Evolutionary conservation across 208 protist species (phyloP), one percentile per base, ranked within the genome.

Genomic region (Leishmania major): DNA sequence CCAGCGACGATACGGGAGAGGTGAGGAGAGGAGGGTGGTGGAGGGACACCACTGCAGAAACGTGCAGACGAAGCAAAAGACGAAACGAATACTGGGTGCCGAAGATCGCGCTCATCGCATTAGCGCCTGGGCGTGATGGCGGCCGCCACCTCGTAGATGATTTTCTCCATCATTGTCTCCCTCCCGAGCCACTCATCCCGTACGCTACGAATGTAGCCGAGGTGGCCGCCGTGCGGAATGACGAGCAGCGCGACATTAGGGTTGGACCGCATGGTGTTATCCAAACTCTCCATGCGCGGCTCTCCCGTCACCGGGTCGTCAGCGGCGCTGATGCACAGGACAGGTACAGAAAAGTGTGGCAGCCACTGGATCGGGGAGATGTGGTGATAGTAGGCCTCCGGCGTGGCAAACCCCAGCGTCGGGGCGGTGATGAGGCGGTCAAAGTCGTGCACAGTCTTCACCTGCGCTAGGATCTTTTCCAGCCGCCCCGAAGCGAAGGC

Each of bases 271-370:
- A 88, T 86, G 57, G 91, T 79, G 35, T 74, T 83, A 40, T 84
- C 45, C 45, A 93, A 78, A 64, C 82, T 57, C 25, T 78, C 67
- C 70, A 72, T 77, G 35, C 87, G 86, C 47, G 88, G 86, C 15
- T 77, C 53, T 2, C 89, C 90, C 15, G 81, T 86, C 47, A 93
- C 87, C 7, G 93, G 91, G 77, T 96, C 93, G 69, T 96, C 93
- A 11, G 57, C 64, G 0, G 90, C 80, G 78, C 82, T 87, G 69
- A 95, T 75, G 85, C 91, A 96, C 53, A 96, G 87, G 25, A 88
- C 79, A 10, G 93, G 93, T 45, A 95, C 84, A 3, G 79, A 85
- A n/a, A 80, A 79, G 72, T 90, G 72, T 5, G 70, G 75, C n/a
- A 96, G 81, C 85, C 88, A 93, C 51, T 84, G 69, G 57, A 93